Evolutionary conservation across 2,329 filamentous ascomycete genomes (phyloP).

Genomic region (Emergomyces pasteurianus): DNA sequence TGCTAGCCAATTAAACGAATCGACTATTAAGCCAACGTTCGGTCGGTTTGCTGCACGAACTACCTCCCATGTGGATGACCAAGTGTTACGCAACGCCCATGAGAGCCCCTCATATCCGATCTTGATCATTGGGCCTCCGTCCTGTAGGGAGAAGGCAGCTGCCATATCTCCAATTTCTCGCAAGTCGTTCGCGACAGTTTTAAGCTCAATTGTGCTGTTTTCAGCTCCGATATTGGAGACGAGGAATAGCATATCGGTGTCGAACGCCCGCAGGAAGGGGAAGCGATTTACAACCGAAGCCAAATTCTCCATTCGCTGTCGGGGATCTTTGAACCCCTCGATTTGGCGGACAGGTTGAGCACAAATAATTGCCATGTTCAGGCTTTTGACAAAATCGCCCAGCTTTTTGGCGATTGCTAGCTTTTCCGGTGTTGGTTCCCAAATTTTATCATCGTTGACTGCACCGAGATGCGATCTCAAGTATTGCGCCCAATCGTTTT

Average conservation of each 20-base stretch:
- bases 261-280: neutral
- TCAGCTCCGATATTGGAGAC: neutral
- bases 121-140: slow-evolving; percentile 1
- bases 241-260: neutral
- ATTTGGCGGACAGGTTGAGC: neutral
- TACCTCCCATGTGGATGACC: slow-evolving; percentile 3
- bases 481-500: slow-evolving; percentile 1
- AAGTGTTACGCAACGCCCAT: neutral
- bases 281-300: neutral
- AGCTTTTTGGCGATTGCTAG: neutral
- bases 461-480: neutral
- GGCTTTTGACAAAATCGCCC: neutral
- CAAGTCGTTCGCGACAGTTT: neutral
- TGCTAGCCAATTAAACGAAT: slow-evolving; percentile 2
- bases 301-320: neutral
- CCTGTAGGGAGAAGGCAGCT: neutral
- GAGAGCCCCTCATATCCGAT: slow-evolving; percentile 1
- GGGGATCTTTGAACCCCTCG: neutral
- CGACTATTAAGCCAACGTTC: neutral
- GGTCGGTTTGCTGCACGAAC: neutral
- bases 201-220: slow-evolving; percentile 1
- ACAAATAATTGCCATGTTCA: neutral
- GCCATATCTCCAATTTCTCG: slow-evolving; percentile 1
- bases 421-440: neutral
- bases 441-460: neutral